A percentile compares a stretch with the other conserved stretches of the same genome.
phyloP scores from a whole-genome alignment of 1,139 yeast species.

The Citeromyces hawaiiensis region DNA sequence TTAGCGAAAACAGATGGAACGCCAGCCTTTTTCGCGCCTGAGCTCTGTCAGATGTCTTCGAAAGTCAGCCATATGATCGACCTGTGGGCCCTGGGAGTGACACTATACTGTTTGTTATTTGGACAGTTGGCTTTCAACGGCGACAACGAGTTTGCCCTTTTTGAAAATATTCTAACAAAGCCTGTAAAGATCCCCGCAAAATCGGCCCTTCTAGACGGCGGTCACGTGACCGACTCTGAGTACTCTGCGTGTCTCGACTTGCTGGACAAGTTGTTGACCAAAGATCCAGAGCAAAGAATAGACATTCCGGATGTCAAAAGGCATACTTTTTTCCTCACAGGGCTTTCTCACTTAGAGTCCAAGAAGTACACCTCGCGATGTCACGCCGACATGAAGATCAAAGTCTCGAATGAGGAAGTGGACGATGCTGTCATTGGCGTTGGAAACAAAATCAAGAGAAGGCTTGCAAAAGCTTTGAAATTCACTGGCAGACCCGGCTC shows the following conservation, averaged over 20 bases:
- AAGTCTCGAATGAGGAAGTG: conserved; percentile 57
- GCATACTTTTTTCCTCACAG: conserved; percentile 68
- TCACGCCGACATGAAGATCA: conserved; percentile 24
- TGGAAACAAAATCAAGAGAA: conserved; percentile 50
- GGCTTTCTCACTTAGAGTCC: conserved; percentile 24
- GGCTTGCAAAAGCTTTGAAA: conserved; percentile 43
- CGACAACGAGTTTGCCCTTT: conserved; percentile 74
- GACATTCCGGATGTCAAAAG: conserved; percentile 61
- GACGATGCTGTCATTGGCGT: conserved; percentile 71
- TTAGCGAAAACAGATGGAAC: conserved; percentile 86
- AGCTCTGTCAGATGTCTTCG: conserved; percentile 32
- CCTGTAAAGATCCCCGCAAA: conserved; percentile 46
- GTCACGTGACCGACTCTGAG: conserved; percentile 30
- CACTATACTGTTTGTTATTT: conserved; percentile 76
- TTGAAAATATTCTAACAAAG: conserved; percentile 66
- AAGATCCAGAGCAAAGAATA: conserved; percentile 58
- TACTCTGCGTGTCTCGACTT: conserved; percentile 56
- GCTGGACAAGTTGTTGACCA: conserved; percentile 47
- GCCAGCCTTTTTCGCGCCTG: conserved; percentile 79
- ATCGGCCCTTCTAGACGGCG: conserved; percentile 12
- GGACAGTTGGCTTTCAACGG: conserved; percentile 90
- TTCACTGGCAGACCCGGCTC: conserved; percentile 5
- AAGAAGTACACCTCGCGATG: conserved; percentile 13
- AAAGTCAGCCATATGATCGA: conserved; percentile 69
- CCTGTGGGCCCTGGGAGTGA: conserved; percentile 95